Percentiles rank a stretch among this genome's conserved stretches.
These are phyloP conservation scores for Haplosporangium gracile DNA, from an alignment of 192 early-diverging fungal genomes.

Conservation along the genomic window DNA sequence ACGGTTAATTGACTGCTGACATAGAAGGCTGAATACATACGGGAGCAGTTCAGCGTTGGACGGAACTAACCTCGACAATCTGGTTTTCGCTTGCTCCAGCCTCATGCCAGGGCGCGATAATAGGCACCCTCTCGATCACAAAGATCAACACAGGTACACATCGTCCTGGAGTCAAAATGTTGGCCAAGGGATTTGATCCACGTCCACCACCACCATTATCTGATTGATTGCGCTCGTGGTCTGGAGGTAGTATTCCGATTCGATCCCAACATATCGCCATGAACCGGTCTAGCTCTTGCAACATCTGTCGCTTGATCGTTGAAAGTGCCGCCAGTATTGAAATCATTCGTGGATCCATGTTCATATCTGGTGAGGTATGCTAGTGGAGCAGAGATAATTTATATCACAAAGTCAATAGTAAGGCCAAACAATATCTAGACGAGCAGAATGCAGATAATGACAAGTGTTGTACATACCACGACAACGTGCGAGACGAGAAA, in stretches of 20 bases:
- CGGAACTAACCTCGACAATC: constrained; percentile 27
- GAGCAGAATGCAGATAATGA: neutral
- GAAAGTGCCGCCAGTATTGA: constrained; percentile 33
- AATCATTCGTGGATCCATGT: constrained; percentile 30
- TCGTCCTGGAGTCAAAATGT: constrained; percentile 36
- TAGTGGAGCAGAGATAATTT: neutral
- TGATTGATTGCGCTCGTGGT: constrained; percentile 6
- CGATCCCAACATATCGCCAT: constrained; percentile 55
- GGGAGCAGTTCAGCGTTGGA: neutral
- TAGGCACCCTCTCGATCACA: constrained; percentile 40
- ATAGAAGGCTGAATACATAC: neutral
- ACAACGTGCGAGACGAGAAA: constrained; percentile 44
- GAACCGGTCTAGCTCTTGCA: constrained; percentile 48
- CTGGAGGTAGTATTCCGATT: constrained; percentile 29
- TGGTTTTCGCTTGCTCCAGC: constrained; percentile 31
- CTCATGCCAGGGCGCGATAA: constrained; percentile 34
- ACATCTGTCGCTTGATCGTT: constrained; percentile 41
- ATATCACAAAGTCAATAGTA: neutral
- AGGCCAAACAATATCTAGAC: neutral
- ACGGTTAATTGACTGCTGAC: neutral
- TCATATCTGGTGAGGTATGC: constrained; percentile 45
- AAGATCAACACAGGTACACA: constrained; percentile 47
- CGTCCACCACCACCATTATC: neutral
- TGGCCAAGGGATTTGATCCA: constrained; percentile 12
- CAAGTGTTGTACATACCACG: constrained; percentile 20